Evolutionary conservation across 768 basidiomycete species (phyloP), one percentile per base, ranked within the genome.

Genomic region (Tylopilus plumbeoviolaceoides): DNA sequence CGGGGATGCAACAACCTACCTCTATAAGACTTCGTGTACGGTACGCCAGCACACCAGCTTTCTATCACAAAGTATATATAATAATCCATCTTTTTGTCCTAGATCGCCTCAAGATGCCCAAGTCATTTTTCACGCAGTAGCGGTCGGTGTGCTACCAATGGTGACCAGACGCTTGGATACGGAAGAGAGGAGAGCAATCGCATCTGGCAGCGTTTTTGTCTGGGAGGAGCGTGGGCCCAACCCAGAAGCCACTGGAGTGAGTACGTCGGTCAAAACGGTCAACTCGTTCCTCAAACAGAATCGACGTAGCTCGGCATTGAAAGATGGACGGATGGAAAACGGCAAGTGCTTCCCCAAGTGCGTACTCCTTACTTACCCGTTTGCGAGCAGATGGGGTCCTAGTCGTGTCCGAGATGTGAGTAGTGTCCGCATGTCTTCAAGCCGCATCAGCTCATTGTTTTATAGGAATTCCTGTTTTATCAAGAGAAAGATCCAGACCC

Each of bases 171-270:
- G 89, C 38, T 75, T 91, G 47, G 86, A 88, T 70, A 81, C 84
- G 15, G 87, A 88, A 48, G 89, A 91, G 65, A 76, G 88, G 36
- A 78, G 87, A 11, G 72, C 75, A 38, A 87, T 91, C 46, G 59
- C 72, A n/a, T 79, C 87, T 1, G 89, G 89, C 14, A 81, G 79
- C 52, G 83, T 91, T 31, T 91, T 82, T 58, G 87, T 91, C 36
- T 91, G 89, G 89, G 87, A 91, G 64, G 89, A 91, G 66, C 77
- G 89, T 51, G 83, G 83, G 6, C 77, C 84, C 14, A 81, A 80
- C 56, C 69, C 82, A 46, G 87, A 87, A 55, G 76, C 81, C 27
- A 81, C 80, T 44, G 85, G 85, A 54, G 84, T 88, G 63, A 63
- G 79, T 71, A 36, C 39, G 35, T 50, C 33, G 12, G 48, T 43